phyloP scores from a whole-genome alignment of 2,329 filamentous ascomycete genomes.

The Sphaerostilbella broomeana region DNA sequence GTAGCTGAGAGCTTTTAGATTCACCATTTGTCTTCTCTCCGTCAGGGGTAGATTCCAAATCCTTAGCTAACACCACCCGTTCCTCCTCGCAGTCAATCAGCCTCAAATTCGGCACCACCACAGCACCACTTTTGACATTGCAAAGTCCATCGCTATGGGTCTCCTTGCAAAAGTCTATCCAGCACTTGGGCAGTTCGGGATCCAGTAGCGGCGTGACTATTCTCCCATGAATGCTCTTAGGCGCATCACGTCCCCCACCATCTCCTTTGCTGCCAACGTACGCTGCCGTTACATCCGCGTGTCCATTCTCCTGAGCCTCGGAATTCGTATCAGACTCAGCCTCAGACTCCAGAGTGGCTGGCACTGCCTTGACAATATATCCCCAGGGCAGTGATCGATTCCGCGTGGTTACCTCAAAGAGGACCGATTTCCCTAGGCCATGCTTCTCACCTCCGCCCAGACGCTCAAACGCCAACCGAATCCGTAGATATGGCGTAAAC shows the following conservation, averaged over 20 bases:
- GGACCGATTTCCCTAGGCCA: constrained; percentile 28
- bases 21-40: neutral
- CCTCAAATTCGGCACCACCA: constrained; percentile 24
- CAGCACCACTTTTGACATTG: constrained; percentile 10
- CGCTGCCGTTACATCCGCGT: constrained; percentile 1
- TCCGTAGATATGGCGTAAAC: constrained; percentile 33
- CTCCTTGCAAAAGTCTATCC: constrained; percentile 30
- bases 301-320: neutral
- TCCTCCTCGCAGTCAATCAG: constrained; percentile 28
- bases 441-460: constrained; percentile 32
- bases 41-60: constrained; percentile 12
- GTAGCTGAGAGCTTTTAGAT: constrained; percentile 13
- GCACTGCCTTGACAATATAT: constrained; percentile 27
- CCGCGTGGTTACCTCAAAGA: constrained; percentile 32
- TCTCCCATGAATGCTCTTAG: constrained; percentile 24
- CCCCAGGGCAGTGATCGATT: constrained; percentile 32
- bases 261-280: no score
- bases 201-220: constrained; percentile 26
- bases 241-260: neutral
- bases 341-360: neutral
- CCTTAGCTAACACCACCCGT: constrained; percentile 24
- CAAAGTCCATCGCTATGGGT: constrained; percentile 24
- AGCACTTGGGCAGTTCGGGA: constrained; percentile 24
- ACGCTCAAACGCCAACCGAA: constrained; percentile 32
- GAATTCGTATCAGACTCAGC: neutral